phyloP scores from a whole-genome alignment of 2,329 filamentous ascomycete genomes.

The Sordariomycetes sp. region DNA sequence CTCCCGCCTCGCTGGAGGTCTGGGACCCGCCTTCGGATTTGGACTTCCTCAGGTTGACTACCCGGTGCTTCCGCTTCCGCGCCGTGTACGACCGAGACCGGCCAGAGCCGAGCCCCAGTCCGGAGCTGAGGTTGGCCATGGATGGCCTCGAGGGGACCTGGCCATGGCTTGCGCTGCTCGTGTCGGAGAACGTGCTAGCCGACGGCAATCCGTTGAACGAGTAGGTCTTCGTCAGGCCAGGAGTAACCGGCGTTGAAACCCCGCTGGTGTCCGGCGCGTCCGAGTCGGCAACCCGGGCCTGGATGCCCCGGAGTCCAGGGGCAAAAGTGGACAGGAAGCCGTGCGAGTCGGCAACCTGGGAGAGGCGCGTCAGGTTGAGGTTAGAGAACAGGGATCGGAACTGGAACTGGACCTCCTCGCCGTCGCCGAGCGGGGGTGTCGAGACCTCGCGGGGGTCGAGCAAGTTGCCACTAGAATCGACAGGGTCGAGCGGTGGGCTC shows the following conservation, averaged over 20 bases:
- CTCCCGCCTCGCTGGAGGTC: constrained; percentile 29
- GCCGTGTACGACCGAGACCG: constrained; percentile 45
- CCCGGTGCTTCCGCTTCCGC: constrained; percentile 70
- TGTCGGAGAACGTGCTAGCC: constrained; percentile 63
- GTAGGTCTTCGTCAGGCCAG: constrained; percentile 46
- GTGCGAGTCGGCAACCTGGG: constrained; percentile 74
- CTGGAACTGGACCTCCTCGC: constrained; percentile 55
- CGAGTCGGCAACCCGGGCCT: constrained; percentile 79
- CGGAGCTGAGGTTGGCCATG: constrained; percentile 47
- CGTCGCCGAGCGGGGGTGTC: constrained; percentile 59
- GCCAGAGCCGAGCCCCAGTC: constrained; percentile 49
- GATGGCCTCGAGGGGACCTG: constrained; percentile 57
- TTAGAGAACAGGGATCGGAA: constrained; percentile 69
- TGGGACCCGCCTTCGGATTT: constrained; percentile 37
- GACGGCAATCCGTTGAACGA: constrained; percentile 45
- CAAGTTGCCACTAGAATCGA: constrained; percentile 67
- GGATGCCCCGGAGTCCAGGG: constrained; percentile 75
- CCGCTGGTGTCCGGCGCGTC: constrained; percentile 49
- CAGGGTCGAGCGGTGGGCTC: constrained; percentile 67
- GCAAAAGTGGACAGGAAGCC: constrained; percentile 85
- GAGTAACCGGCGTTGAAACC: constrained; percentile 18
- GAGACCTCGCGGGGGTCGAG: constrained; percentile 65
- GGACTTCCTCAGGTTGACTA: constrained; percentile 65
- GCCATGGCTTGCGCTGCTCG: constrained; percentile 48
- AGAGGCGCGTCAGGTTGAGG: constrained; percentile 78